Evolutionary conservation across 805 yeast genomes (phyloP), one percentile per base, ranked within the genome.

Genomic region (Schwanniomyces sp.): DNA sequence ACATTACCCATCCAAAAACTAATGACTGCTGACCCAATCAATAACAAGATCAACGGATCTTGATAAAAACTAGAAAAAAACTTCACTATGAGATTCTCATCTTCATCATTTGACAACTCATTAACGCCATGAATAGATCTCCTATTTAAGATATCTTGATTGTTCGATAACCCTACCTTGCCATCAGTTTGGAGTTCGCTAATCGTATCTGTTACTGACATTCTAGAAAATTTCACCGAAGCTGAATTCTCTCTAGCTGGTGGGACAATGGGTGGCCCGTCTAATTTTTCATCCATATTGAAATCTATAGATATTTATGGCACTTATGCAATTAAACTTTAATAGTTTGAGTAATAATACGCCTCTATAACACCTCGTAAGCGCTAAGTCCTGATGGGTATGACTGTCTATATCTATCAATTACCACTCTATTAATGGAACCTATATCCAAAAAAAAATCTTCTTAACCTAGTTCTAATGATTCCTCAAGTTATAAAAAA

Each of bases 1-100:
- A 83, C 82, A 68, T 94, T 94, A n/a, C 97, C 96, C 95, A 94
- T 89, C 57, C 88, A 67, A 55, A 92, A 88, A 52, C 95, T 85
- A 30, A 94, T 76, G 2, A 79, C 80, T 0, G 99, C 97, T 0
- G 97, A 90, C 0, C 94, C 97, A 36, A 91, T 88, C 58, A 94
- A 76, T 49, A 94, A 72, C 55, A 94, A 72, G 54, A 94, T 92
- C 69, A 94, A 76, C 21, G 97, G 97, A 68, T 94, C 96, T 56
- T 88, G 91, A 58, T 88, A 84, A 61, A 94, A 94, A 46, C 85
- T 89, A 50, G 85, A 75, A 8, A 90, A 44, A 58, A 94, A 94
- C 64, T 88, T 87, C 69, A 78, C 66, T n/a, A 81, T 49, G 39
- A 92, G 60, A 52, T 76, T 81, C 55, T 91, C 97, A 18, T 85